Evolutionary conservation across 2,329 filamentous ascomycete species (phyloP).

Genomic region (Geosmithia morbida): DNA sequence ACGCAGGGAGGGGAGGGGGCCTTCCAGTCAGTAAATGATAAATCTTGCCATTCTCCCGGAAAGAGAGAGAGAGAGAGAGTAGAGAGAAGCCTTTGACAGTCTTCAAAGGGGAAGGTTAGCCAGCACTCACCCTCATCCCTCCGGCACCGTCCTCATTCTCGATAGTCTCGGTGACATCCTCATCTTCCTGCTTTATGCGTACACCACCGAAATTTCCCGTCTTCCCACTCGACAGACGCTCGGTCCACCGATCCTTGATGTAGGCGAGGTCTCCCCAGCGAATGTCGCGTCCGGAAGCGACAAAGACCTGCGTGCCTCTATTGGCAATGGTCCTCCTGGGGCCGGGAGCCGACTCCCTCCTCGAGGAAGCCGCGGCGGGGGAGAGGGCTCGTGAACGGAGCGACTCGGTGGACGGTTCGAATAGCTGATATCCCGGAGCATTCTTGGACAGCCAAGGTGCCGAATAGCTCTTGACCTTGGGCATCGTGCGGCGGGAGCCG

Average conservation of each 20-base stretch:
- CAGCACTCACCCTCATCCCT: slow-evolving; percentile 17
- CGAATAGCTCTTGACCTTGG: slow-evolving; percentile 72
- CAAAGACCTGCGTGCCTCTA: slow-evolving; percentile 77
- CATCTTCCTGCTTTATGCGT: slow-evolving; percentile 33
- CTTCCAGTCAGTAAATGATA: too few species aligned
- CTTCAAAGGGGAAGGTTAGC: too few species aligned
- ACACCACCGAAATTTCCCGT: slow-evolving; percentile 13
- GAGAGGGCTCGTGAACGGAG: slow-evolving; percentile 21
- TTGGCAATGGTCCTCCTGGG: slow-evolving; percentile 58
- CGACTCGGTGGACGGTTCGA: slow-evolving; percentile 35
- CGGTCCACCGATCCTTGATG: slow-evolving; percentile 48
- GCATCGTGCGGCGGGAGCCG: slow-evolving; percentile 40
- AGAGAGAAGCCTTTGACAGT: too few species aligned
- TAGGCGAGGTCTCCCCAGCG: slow-evolving; percentile 78
- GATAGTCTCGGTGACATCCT: slow-evolving; percentile 15
- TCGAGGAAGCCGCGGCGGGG: slow-evolving; percentile 21
- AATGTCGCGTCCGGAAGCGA: slow-evolving; percentile 77
- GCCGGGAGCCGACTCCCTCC: slow-evolving; percentile 28
- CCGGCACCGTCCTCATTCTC: slow-evolving; percentile 10
- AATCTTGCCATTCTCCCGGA: too few species aligned
- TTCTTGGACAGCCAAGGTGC: slow-evolving; percentile 75
- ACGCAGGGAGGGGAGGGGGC: slow-evolving; percentile 3
- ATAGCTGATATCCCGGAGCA: slow-evolving; percentile 65
- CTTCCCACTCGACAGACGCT: slow-evolving; percentile 13
- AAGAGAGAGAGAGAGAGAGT: too few species aligned